These are phyloP conservation scores for Apiospora sp. DNA, from an alignment of 2,329 filamentous ascomycete species.

Conservation along the genomic window DNA sequence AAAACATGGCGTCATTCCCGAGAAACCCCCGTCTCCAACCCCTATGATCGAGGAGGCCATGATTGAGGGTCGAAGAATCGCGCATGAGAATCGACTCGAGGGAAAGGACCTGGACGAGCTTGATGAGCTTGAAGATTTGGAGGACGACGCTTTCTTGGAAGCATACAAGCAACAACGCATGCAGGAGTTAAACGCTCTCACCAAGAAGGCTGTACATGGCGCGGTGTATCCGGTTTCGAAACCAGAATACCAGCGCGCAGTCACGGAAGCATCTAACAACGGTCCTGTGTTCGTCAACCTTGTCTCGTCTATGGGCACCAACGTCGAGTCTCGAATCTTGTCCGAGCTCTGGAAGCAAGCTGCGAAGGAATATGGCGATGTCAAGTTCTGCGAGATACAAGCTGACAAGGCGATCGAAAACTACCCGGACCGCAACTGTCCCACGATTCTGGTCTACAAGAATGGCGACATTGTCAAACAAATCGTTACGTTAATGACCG, in stretches of 20 bases:
- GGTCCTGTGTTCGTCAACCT: slow-evolving; percentile 79
- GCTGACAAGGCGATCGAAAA: slow-evolving; percentile 94
- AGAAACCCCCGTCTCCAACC: slow-evolving; percentile 94
- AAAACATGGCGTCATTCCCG: slow-evolving; percentile 96
- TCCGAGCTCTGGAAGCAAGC: slow-evolving; percentile 87
- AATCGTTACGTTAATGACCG: slow-evolving; percentile 83
- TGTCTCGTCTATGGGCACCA: slow-evolving; percentile 78
- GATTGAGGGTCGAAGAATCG: slow-evolving; percentile 79
- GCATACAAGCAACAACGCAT: slow-evolving; percentile 88
- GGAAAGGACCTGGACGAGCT: slow-evolving; percentile 95
- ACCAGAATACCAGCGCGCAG: slow-evolving; percentile 88
- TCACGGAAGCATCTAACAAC: slow-evolving; percentile 86
- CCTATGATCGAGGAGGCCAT: slow-evolving; percentile 96
- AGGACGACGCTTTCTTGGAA: slow-evolving; percentile 92
- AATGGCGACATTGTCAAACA: slow-evolving; percentile 93
- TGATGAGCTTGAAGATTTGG: slow-evolving; percentile 91
- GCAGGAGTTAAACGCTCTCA: slow-evolving; percentile 78
- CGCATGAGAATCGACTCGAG: slow-evolving; percentile 91
- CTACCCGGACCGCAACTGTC: slow-evolving; percentile 94
- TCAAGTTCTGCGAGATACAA: slow-evolving; percentile 97
- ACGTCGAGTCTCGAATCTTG: slow-evolving; percentile 84
- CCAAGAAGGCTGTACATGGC: slow-evolving; percentile 82
- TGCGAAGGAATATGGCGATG: slow-evolving; percentile 84
- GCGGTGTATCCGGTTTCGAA: slow-evolving; percentile 94
- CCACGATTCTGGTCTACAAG: slow-evolving; percentile 90